Evolutionary conservation across 176 grass and related monocot species (phyloP).

Genomic region (Oryza officinalis): DNA sequence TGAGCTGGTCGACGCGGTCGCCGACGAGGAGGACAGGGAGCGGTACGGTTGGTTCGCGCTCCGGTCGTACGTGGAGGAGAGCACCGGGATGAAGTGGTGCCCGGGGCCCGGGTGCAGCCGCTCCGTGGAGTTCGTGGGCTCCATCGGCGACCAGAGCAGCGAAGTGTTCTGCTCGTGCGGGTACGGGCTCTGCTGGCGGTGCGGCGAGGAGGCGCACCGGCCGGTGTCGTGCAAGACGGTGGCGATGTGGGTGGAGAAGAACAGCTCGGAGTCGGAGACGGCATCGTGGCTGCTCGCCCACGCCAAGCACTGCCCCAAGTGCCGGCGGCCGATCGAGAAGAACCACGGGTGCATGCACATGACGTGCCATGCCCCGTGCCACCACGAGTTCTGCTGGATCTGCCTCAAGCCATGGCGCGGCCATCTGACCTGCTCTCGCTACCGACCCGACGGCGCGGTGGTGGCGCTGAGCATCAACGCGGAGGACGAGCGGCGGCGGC

Average conservation of each 20-base stretch:
- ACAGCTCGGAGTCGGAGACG: conserved; percentile 28
- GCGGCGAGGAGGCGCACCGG: conserved; percentile 34
- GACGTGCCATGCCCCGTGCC: conserved; percentile 23
- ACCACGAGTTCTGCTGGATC: conserved; percentile 44
- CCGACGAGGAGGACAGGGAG: not conserved
- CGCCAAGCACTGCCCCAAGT: conserved; percentile 42
- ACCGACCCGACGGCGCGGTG: not conserved
- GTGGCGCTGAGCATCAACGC: not conserved
- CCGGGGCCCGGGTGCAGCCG: conserved; percentile 39
- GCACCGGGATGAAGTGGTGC: conserved; percentile 51
- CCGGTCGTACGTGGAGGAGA: conserved; percentile 56
- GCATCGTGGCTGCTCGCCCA: conserved; percentile 33
- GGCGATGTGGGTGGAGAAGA: conserved; percentile 7
- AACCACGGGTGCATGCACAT: conserved; percentile 45
- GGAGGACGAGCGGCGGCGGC: not conserved
- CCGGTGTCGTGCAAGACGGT: conserved; percentile 24
- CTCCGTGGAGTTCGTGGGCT: conserved; percentile 14
- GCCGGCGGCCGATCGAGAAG: conserved; percentile 44
- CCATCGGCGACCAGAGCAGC: not conserved
- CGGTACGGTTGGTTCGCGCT: conserved; percentile 37
- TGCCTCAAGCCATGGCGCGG: conserved; percentile 28
- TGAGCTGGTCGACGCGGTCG: conserved; percentile 31
- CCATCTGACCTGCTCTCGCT: not conserved
- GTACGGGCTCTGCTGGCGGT: conserved; percentile 25
- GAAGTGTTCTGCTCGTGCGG: conserved; percentile 18